Base-by-base conservation (phyloP, 257 asterid genomes). In the Penstemon newberryi region DNA sequence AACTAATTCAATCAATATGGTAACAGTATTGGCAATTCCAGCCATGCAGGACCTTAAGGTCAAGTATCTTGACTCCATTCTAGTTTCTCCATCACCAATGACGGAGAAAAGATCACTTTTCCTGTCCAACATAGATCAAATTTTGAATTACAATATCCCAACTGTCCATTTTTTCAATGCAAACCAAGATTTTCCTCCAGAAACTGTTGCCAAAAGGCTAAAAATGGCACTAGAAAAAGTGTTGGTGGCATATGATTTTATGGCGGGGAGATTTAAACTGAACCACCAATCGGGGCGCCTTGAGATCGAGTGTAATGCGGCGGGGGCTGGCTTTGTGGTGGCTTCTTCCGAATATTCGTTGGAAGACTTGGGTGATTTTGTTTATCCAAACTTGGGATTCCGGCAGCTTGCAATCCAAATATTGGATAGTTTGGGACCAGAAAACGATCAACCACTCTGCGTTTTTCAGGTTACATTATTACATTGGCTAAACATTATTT, bases 361-460 rank as follows among this genome's bases (percentile, higher is more conserved):
- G 40, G 69, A 73, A 41, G 82, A 82, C 13, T 57, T 82, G 7
- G 84, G 82, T 8, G 82, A 82, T 47, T 51, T 82, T 65, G 86
- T 76, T 62, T 82, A 65, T 70, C 86, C 86, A 0, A 82, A 79
- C 62, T 80, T 80, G 11, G 82, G 70, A 9, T 82, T 79, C 73
- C 74, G 64, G 13, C 80, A 82, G 25, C 79, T 82, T 46, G 57
- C 76, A 8, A 47, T 47, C 9, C 63, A 66, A 25, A 76, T 47
- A 6, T 8, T 76, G 12, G 80, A 78, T 49, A 38, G 5, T 39
- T 54, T 79, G 67, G 74, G 13, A 36, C 60, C 70, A 6, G 61
- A 74, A 36, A 39, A 63, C 18, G 80, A 78, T 64, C 81, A 79
- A 73, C 84, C 86, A 44, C 78, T 79, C 8, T 78, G 75, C 80